Evolutionary conservation across 768 basidiomycete genomes (phyloP).

Genomic region (Leccinellum rugosiceps): DNA sequence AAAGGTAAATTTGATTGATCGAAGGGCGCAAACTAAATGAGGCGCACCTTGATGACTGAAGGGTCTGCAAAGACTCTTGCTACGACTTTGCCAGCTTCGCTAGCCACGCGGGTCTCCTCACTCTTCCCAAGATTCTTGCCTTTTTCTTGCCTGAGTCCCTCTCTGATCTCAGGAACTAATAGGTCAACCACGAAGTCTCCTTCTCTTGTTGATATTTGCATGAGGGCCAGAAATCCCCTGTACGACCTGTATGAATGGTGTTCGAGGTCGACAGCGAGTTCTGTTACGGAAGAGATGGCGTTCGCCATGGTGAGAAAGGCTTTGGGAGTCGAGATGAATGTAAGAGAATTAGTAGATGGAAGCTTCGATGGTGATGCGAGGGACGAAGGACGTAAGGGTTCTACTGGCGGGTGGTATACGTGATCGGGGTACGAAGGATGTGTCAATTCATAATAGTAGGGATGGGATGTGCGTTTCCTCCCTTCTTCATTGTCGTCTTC

Average conservation of each 20-base stretch:
- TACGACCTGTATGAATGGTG: constrained; percentile 88
- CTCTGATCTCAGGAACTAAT: constrained; percentile 57
- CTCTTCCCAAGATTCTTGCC: constrained; percentile 8
- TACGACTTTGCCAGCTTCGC: constrained; percentile 46
- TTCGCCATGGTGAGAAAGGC: constrained; percentile 62
- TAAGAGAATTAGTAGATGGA: constrained; percentile 41
- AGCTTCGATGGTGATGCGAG: constrained; percentile 47
- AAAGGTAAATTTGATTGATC: not conserved
- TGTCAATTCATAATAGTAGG: constrained; percentile 83
- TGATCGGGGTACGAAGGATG: constrained; percentile 67
- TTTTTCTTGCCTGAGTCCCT: constrained; percentile 70
- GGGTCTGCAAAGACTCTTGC: constrained; percentile 67
- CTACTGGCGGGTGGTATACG: constrained; percentile 52
- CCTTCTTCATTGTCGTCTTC: constrained; percentile 22
- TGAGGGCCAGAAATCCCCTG: constrained; percentile 85
- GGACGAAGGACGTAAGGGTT: constrained; percentile 51
- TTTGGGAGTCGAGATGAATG: constrained; percentile 61
- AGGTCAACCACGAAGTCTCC: constrained; percentile 89
- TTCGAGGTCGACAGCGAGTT: constrained; percentile 93
- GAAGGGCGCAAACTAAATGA: not conserved
- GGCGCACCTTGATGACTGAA: constrained; percentile 72
- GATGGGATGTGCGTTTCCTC: constrained; percentile 47
- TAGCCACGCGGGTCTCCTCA: constrained; percentile 16
- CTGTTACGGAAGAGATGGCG: constrained; percentile 58
- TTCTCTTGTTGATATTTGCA: constrained; percentile 84